Percentiles rank a stretch among this genome's conserved stretches.
Evolutionary conservation across 345 rosid genomes (phyloP).

Genomic region (Eucalyptus leucophloia): DNA sequence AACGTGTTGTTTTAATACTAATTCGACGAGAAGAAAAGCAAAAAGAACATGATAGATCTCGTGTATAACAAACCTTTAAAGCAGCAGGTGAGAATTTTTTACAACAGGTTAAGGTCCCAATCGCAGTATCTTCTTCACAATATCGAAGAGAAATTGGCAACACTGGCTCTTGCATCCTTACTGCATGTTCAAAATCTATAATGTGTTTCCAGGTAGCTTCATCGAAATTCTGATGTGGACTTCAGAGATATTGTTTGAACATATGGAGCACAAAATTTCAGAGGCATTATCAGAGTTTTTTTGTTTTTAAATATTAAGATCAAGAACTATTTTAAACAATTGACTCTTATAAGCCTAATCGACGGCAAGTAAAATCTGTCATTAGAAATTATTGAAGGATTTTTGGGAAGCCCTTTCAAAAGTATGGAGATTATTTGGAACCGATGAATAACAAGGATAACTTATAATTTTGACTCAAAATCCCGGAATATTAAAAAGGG

Average conservation of each 20-base stretch:
- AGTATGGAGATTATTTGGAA: neutral
- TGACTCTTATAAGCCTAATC: neutral
- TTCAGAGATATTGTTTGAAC: neutral
- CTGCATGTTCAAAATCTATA: neutral
- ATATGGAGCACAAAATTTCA: neutral
- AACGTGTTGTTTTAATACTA: neutral
- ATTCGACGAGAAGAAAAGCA: neutral
- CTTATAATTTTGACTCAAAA: neutral
- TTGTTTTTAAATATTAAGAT: neutral
- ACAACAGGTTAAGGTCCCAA: neutral
- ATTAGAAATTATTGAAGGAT: neutral
- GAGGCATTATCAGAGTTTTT: neutral
- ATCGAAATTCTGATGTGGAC: neutral
- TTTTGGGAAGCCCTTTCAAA: neutral
- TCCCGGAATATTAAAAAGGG: neutral
- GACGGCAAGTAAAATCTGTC: neutral
- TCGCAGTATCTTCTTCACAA: neutral
- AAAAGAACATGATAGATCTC: neutral
- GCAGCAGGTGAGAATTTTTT: neutral
- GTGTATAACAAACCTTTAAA: neutral
- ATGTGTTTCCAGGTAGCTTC: neutral
- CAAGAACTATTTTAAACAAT: neutral
- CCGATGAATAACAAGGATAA: neutral
- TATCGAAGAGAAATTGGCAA: neutral
- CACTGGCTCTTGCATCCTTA: neutral